Evolutionary conservation across 495 filamentous ascomycete species (phyloP).

Genomic region (Penicillium canescens): DNA sequence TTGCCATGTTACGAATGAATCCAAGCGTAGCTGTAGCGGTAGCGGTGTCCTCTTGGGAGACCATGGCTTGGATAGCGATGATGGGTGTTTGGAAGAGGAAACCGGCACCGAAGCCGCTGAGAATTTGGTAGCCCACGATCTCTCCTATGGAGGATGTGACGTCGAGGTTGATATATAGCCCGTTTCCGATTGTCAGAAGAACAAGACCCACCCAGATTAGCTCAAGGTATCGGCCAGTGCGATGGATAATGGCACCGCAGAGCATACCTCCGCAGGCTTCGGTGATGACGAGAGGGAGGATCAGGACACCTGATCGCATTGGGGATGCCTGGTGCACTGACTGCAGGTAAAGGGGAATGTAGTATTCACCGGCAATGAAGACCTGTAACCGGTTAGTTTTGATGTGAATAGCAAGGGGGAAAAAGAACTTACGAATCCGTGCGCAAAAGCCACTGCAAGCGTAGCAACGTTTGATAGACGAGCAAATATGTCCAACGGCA

Average conservation of each 20-base stretch:
- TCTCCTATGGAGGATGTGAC: conserved; percentile 37
- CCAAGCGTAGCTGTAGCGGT: conserved; percentile 75
- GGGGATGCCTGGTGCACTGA: conserved; percentile 51
- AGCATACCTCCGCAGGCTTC: conserved; percentile 50
- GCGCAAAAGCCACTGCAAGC: conserved; percentile 52
- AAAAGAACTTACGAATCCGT: conserved; percentile 48
- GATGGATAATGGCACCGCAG: conserved; percentile 56
- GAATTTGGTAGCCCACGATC: conserved; percentile 58
- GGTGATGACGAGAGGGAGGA: conserved; percentile 53
- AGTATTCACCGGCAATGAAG: conserved; percentile 56
- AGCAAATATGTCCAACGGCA: conserved; percentile 69
- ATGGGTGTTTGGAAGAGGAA: conserved; percentile 62
- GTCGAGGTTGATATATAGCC: conserved; percentile 50
- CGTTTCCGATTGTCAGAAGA: conserved; percentile 51
- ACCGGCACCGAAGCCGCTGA: conserved; percentile 57
- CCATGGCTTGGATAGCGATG: conserved; percentile 74
- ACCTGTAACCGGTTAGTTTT: conserved; percentile 24
- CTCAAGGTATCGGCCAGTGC: conserved; percentile 60
- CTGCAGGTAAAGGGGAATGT: conserved; percentile 60
- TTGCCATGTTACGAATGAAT: conserved; percentile 73
- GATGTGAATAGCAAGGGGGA: neutral
- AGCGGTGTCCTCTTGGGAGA: conserved; percentile 68
- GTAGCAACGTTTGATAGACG: conserved; percentile 58
- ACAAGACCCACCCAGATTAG: conserved; percentile 51
- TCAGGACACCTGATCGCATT: conserved; percentile 50